Base-by-base conservation (phyloP, 2,329 filamentous ascomycete species). In the Pestalotiopsis sp. region DNA sequence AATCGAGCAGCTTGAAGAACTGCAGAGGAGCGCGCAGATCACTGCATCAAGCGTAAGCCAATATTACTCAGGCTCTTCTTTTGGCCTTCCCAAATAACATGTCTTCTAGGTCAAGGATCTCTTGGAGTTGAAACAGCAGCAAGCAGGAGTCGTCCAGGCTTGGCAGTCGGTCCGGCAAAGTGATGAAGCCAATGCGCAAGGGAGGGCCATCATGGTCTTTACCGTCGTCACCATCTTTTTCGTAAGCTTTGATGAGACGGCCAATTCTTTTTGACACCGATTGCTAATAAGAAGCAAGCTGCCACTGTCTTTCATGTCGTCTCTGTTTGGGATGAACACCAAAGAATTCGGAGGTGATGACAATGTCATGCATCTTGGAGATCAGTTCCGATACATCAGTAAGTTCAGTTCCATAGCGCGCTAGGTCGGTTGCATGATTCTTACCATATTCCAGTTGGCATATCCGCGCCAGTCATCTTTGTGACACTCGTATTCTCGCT, bases 211-310 rank as follows among this genome's bases (percentile, higher is more conserved):
- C 64, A 82, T 85, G 78, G 74, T 82, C 2, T 85, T 85, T 67
- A 85, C 83, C 0, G 70, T 84, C 2, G 80, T 84, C 0, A 85
- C 83, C 0, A 84, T 85, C 56, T 72, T 84, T 31, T 85, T 85
- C 66, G 82, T 83, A 70, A 73, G 81, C 4, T 25, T 3, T 25
- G 25, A 25, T 25, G 25, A 3, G 25, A 25, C 25, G 25, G 3
- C 3, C 25, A 25, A 25, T 25, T 25, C 25, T 25, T 4, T 4
- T 25, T 25, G 3, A 25, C 3, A 25, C 25, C 25, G 25, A 25
- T 25, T 25, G 25, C 25, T 25, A 3, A 25, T 25, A 25, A 25
- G 25, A 25, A 25, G 3, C 25, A 25, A 25, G 80, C 71, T 82
- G 1, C 80, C 81, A 1, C 72, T 82, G 4, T 79, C 79, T 0